Percentiles rank a stretch among this genome's conserved stretches.
Evolutionary conservation across 208 protist species (phyloP).

Genomic region (Naegleria lovaniensis): DNA sequence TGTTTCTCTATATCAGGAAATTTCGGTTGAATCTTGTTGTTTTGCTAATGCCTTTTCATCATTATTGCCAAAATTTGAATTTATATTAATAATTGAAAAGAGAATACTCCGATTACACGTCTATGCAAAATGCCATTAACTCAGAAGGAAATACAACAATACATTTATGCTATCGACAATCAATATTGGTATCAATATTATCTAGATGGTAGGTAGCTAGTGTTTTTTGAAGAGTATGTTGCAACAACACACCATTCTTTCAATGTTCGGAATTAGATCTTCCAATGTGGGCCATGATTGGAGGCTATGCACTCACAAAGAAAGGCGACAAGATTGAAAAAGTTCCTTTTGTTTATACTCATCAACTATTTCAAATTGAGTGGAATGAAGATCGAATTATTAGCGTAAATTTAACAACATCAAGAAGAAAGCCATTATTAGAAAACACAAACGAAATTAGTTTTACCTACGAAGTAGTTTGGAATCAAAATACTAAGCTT

Average conservation of each 20-base stretch:
- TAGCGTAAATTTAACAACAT: conserved; percentile 62
- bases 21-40: not conserved
- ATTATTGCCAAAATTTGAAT: not conserved
- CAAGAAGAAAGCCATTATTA: conserved; percentile 41
- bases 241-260: not conserved
- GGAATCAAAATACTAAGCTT: conserved; percentile 50
- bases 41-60: not conserved
- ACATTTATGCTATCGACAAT: conserved; percentile 60
- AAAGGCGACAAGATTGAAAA: not conserved
- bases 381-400: conserved; percentile 57
- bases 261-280: not conserved
- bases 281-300: conserved; percentile 23
- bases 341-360: conserved; percentile 60
- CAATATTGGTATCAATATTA: conserved; percentile 47
- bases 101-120: not conserved
- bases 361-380: conserved; percentile 69
- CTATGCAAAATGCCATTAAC: conserved; percentile 31
- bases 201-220: not conserved
- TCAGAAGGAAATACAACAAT: conserved; percentile 38
- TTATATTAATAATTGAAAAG: not conserved
- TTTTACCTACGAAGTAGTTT: conserved; percentile 76
- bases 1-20: not conserved
- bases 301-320: not conserved
- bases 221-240: not conserved
- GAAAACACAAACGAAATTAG: conserved; percentile 36